Evolutionary conservation across 2,329 filamentous ascomycete genomes (phyloP), one percentile per base, ranked within the genome.

Genomic region (Tetracladium maxilliforme): DNA sequence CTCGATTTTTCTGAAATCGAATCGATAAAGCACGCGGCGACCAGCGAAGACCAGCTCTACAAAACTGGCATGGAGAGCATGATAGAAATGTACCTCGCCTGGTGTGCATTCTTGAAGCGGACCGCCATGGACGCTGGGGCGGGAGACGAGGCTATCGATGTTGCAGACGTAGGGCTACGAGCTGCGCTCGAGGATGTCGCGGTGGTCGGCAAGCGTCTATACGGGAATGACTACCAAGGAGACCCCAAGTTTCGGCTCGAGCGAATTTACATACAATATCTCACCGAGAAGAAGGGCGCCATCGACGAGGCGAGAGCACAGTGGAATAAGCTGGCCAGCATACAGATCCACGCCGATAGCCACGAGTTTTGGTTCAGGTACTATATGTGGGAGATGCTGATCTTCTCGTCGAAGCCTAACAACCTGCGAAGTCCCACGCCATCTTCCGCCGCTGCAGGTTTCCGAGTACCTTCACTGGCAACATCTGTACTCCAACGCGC

Each of bases 341-440:
- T 68, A 13, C 56, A 68, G n/a, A 59, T 64, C 11, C 70, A 83
- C 28, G 72, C 73, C 16, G 70, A 83, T 38, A 86, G 73, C 38
- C 84, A 86, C 43, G 83, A 93, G 39, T 95, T 95, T 47, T 98
- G 90, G 90, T 64, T 86, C 28, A 72, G 75, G 21, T 94, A 83
- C 49, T 94, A 94, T 50, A 62, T 76, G 26, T 95, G 84, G 78
- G 90, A 95, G 51, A 76, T 95, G 62, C 63, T 78, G 30, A 41
- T n/a, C n/a, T n/a, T n/a, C n/a, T n/a, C n/a, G n/a, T n/a, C n/a
- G n/a, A n/a, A n/a, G n/a, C n/a, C n/a, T n/a, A 57, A 62, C 27
- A 65, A 60, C 28, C 51, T 54, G 18, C 55, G 63, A 30, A 68
- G 66, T 30, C 58, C 62, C 2, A 65, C 60, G 0, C 62, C 64